phyloP scores from a whole-genome alignment of 2,329 filamentous ascomycete genomes.

The Ophiosphaerella narmari region DNA sequence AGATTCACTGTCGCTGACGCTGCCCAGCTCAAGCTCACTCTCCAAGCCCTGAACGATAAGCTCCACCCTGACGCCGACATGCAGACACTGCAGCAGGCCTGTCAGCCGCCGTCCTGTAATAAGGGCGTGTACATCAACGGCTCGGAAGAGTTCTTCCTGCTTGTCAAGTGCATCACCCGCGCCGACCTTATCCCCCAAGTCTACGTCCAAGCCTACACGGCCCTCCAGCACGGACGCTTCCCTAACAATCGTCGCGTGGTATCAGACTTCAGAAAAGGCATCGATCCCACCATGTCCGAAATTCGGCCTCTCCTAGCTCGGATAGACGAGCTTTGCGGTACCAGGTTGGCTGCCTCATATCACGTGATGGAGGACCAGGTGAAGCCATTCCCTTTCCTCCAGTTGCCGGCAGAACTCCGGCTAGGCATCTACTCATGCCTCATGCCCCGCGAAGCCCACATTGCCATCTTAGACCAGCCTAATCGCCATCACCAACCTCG shows the following conservation, averaged over 20 bases:
- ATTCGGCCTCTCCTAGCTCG: slow-evolving; percentile 18
- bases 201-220: slow-evolving; percentile 24
- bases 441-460: slow-evolving; percentile 17
- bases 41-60: slow-evolving; percentile 26
- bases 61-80: slow-evolving; percentile 6
- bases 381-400: slow-evolving; percentile 26
- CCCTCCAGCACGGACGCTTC: slow-evolving; percentile 13
- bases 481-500: slow-evolving; percentile 3
- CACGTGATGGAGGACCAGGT: slow-evolving; percentile 19
- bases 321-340: slow-evolving; percentile 24
- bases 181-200: slow-evolving; percentile 24
- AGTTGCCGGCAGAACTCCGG: slow-evolving; percentile 29
- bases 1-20: slow-evolving; percentile 25
- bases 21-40: slow-evolving; percentile 19
- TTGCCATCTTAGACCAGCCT: slow-evolving; percentile 3
- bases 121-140: slow-evolving; percentile 20
- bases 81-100: slow-evolving; percentile 4
- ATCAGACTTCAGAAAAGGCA: slow-evolving; percentile 13
- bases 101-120: slow-evolving; percentile 7
- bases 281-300: slow-evolving; percentile 27
- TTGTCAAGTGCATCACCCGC: slow-evolving; percentile 17
- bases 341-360: slow-evolving; percentile 17
- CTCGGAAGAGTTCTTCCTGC: slow-evolving; percentile 23
- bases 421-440: slow-evolving; percentile 23
- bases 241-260: slow-evolving; percentile 19